Conservation (phyloP, 495 filamentous ascomycete genomes). For the Cercophora scortea region DNA sequence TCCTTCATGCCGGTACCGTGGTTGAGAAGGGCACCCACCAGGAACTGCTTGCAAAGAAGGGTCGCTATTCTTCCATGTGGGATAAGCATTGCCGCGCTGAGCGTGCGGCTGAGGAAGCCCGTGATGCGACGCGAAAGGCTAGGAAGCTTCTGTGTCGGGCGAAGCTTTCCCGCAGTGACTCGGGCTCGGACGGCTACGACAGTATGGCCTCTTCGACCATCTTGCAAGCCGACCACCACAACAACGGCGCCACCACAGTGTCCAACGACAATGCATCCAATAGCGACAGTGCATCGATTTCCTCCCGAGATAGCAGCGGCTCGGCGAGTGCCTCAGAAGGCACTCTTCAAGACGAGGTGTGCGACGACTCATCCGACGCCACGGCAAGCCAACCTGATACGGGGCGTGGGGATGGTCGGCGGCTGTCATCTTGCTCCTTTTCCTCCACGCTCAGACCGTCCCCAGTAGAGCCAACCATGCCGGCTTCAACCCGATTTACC, state of each 20-base stretch:
- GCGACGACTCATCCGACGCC: not conserved
- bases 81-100: slow-evolving; percentile 88
- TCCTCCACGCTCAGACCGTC: not conserved
- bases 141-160: slow-evolving; percentile 44
- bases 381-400: not conserved
- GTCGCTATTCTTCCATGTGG: slow-evolving; percentile 91
- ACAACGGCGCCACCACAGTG: slow-evolving; percentile 4
- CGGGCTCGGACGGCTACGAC: slow-evolving; percentile 20
- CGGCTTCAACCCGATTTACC: not conserved
- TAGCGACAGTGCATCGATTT: slow-evolving; percentile 11
- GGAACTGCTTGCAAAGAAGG: slow-evolving; percentile 67
- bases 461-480: not conserved
- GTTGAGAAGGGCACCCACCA: slow-evolving; percentile 81
- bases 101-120: slow-evolving; percentile 67
- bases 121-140: slow-evolving; percentile 46
- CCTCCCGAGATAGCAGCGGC: slow-evolving; percentile 8
- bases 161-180: slow-evolving; percentile 24
- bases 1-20: slow-evolving; percentile 79
- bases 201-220: slow-evolving; percentile 26
- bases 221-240: slow-evolving; percentile 15
- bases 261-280: slow-evolving; percentile 4
- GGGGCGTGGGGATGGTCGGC: not conserved
- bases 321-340: slow-evolving; percentile 17
- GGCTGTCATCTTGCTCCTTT: not conserved
- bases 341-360: slow-evolving; percentile 18